Evolutionary conservation across 805 yeast species (phyloP), one percentile per base, ranked within the genome.

Genomic region (Zygotorulaspora florentina): DNA sequence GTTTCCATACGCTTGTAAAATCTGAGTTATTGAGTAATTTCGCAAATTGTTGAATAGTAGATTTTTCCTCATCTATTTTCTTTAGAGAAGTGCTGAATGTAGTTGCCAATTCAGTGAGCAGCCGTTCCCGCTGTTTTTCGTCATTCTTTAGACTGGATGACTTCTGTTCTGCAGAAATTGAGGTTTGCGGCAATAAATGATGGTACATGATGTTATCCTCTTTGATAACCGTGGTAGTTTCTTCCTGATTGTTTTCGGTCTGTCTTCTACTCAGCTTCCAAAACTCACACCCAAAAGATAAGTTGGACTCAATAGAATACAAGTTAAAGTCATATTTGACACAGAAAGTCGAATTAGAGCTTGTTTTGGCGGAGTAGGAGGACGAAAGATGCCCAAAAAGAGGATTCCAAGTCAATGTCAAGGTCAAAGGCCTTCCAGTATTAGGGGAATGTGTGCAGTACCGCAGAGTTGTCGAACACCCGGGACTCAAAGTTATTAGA

Each of bases 241-340:
- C 31, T 38, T 17, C 31, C 36, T 30, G 26, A 42, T 41, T 46
- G 40, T 49, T 42, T 46, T 35, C 46, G 46, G 28, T 29, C 18
- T 27, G 11, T 8, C 35, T 33, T 10, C 54, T 57, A 30, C 70
- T 67, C 28, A 70, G 70, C 47, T 80, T 78, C 83, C 91, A 87
- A 17, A 90, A 63, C 56, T 90, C 96, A 56, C 87, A 81, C 2
- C 99, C 99, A 23, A 93, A 65, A 0, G 91, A 80, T 40, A 93
- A 68, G 61, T 91, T 87, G 43, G 96, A 85, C 53, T 87, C 85
- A 58, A 91, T 90, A 0, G 98, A 91, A 61, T 87, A 91, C 43
- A 88, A 68, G 60, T 93, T 93, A 65, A 93, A 91, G 58, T 87
- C 96, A 59, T 88, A 90, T 47, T 84, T 77, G 4, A 96, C 85